A percentile compares a stretch with the other conserved stretches of the same genome.
Evolutionary conservation across 2,329 filamentous ascomycete genomes (phyloP).

Genomic region (Fonsecaea pedrosoi): DNA sequence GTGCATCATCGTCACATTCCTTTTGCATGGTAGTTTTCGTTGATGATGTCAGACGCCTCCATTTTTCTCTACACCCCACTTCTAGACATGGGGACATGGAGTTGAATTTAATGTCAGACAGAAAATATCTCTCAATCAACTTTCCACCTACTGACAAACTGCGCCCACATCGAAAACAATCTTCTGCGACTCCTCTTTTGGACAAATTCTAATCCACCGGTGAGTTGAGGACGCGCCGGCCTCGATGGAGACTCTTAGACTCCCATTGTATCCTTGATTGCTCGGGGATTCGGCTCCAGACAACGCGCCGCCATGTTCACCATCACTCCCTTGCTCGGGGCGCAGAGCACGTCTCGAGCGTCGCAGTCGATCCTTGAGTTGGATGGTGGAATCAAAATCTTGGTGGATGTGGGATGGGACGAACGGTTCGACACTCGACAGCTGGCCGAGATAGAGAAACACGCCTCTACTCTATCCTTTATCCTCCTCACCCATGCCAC

Average conservation of each 20-base stretch:
- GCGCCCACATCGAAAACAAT: neutral
- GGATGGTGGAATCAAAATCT: constrained; percentile 92
- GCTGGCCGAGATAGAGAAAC: constrained; percentile 87
- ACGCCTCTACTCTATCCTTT: constrained; percentile 88
- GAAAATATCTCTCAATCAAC: neutral
- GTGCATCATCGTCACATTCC: neutral
- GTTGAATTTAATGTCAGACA: neutral
- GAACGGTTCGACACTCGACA: constrained; percentile 83
- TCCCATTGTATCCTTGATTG: neutral
- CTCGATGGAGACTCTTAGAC: constrained; percentile 13
- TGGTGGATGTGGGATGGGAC: constrained; percentile 96
- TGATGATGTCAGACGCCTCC: neutral
- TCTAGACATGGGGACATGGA: neutral
- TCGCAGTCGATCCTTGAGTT: constrained; percentile 96
- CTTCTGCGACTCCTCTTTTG: neutral
- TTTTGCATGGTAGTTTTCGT: neutral
- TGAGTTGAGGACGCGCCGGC: constrained; percentile 9
- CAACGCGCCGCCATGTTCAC: constrained; percentile 75
- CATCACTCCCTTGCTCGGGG: constrained; percentile 89
- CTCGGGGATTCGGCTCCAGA: neutral
- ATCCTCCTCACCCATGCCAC: constrained; percentile 96
- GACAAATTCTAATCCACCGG: neutral
- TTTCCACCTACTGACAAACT: neutral
- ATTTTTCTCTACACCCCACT: neutral
- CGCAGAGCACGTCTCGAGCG: constrained; percentile 77